Evolutionary conservation across 202 grass and related monocot species (phyloP), one percentile per base, ranked within the genome.

Genomic region (Zizania palustris): DNA sequence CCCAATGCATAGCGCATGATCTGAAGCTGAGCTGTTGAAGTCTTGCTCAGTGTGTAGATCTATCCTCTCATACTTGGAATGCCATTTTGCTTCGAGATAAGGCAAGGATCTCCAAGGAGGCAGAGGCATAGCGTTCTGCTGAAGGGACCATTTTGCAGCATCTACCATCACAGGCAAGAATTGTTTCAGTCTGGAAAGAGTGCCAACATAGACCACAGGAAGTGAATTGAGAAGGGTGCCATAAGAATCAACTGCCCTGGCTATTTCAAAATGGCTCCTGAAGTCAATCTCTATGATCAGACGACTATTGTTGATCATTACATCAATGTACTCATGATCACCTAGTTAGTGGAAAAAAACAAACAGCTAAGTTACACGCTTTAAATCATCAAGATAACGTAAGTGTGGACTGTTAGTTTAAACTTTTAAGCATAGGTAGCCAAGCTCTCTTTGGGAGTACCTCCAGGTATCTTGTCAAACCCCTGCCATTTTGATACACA

Each of bases 251-350:
- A 93, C 91, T 5, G 91, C 94, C 71, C 91, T 80, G 45, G 94
- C 94, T 71, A 97, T 97, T 80, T 97, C 94, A 80, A 97, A 97
- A 82, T 97, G 95, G 77, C 85, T 97, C 76, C 85, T 89, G 73
- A 97, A 97, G 67, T 97, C 95, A 5, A 94, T 94, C 36, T 97
- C 95, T 43, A 97, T 62, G 44, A 97, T 92, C 63, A 97, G 40
- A 64, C 89, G 94, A 53, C 53, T 69, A 6, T 16, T 73, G 5
- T 71, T 73, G 2, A 69, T 55, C 72, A 90, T 67, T 4, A 93
- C 82, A 80, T 93, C 89, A 16, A 97, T 86, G 20, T 97, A 97
- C 71, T 97, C 91, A 69, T 92, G 87, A 45, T 97, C 91, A 82
- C 91, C 95, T 93, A 75, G n/a, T 61, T 51, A 74, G 18, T 15